A percentile compares a stretch with the other conserved stretches of the same genome.
These are phyloP conservation scores for Ambrosia trifida DNA, from an alignment of 129 eudicot genomes.

Conservation along the genomic window DNA sequence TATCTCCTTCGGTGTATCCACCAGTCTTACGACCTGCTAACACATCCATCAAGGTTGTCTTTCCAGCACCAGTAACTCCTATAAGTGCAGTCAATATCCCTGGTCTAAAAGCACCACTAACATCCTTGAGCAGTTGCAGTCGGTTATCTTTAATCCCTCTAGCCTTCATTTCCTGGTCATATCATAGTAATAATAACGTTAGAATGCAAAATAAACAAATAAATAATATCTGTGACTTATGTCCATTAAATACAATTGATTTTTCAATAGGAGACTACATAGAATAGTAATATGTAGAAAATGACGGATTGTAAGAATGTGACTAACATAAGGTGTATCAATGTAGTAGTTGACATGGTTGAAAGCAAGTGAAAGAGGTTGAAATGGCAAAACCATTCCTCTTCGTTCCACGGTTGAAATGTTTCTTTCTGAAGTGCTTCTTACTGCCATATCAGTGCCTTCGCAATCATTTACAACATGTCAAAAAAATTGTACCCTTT, in stretches of 20 bases:
- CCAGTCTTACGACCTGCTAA: constrained; percentile 74
- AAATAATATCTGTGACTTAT: background rate
- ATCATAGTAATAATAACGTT: background rate
- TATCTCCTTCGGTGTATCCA: constrained; percentile 57
- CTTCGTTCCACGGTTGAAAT: constrained; percentile 2
- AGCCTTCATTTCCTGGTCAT: constrained; percentile 60
- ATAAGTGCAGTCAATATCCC: constrained; percentile 80
- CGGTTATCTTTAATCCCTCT: constrained; percentile 45
- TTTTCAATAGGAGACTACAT: background rate
- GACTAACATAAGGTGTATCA: constrained; percentile 65
- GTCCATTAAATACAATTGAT: background rate
- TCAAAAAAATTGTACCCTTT: background rate
- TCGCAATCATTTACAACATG: constrained; percentile 20
- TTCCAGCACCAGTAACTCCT: constrained; percentile 90
- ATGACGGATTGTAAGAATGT: background rate
- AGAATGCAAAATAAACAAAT: too few relatives aligned
- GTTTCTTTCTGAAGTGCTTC: constrained; percentile 14
- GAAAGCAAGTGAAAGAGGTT: constrained; percentile 60
- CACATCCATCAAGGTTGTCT: constrained; percentile 83
- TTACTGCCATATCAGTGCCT: constrained; percentile 31
- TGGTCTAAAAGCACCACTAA: constrained; percentile 71
- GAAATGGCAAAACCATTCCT: constrained; percentile 74
- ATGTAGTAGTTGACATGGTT: constrained; percentile 74
- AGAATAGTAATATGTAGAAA: background rate
- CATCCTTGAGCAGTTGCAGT: constrained; percentile 60